Evolutionary conservation across 192 early-diverging fungal species (phyloP).

Genomic region (Kickxella alabastrina): DNA sequence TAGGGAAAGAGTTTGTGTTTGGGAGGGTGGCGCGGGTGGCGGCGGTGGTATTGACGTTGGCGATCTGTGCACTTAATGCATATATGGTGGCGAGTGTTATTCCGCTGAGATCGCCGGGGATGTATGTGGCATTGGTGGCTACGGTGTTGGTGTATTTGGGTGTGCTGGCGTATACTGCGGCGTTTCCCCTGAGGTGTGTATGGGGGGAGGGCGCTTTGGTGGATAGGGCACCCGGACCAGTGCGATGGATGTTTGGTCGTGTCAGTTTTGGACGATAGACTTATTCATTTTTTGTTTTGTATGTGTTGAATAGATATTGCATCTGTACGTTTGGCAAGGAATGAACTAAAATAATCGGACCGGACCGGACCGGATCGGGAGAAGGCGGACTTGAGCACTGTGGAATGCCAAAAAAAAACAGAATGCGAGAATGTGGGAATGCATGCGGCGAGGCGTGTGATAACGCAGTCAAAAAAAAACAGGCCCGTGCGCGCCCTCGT

Average conservation of each 20-base stretch:
- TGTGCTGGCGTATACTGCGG: slow-evolving; percentile 25
- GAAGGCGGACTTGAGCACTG: too few relatives aligned
- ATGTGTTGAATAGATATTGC: too few relatives aligned
- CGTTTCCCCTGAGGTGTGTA: slow-evolving; percentile 32
- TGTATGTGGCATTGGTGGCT: slow-evolving; percentile 39
- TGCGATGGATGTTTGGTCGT: slow-evolving; percentile 43
- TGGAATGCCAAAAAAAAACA: too few relatives aligned
- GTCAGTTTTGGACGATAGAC: neutral
- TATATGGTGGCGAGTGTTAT: slow-evolving; percentile 50
- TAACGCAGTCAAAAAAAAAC: too few relatives aligned
- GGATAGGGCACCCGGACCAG: slow-evolving; percentile 21
- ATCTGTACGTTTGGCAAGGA: too few relatives aligned
- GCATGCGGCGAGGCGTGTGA: too few relatives aligned
- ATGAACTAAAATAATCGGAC: too few relatives aligned
- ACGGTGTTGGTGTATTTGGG: slow-evolving; percentile 21
- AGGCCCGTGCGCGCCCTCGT: too few relatives aligned
- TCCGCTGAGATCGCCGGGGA: slow-evolving; percentile 29
- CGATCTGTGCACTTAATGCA: slow-evolving; percentile 41
- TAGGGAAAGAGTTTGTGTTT: slow-evolving; percentile 51
- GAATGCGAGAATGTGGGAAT: too few relatives aligned
- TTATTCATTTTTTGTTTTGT: too few relatives aligned
- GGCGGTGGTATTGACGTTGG: slow-evolving; percentile 18
- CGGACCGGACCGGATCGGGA: too few relatives aligned
- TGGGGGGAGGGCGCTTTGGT: slow-evolving; percentile 21
- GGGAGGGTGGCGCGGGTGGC: slow-evolving; percentile 14